Evolutionary conservation across 805 yeast genomes (phyloP).

Genomic region (Saturnispora dispora): DNA sequence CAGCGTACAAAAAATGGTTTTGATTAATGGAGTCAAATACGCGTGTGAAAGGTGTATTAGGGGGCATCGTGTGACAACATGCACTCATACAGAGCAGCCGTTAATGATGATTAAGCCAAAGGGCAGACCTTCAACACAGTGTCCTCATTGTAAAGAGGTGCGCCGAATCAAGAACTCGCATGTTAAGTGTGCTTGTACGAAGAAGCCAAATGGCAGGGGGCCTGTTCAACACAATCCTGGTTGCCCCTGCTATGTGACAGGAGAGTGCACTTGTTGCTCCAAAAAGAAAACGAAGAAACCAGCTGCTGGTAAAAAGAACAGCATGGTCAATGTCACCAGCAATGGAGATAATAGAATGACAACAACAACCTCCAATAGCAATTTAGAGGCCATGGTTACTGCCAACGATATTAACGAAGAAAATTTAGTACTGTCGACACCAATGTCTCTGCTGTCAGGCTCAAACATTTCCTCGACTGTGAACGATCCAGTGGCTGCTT

Average conservation of each 20-base stretch:
- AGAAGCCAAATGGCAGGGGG: constrained; percentile 28
- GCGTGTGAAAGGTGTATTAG: constrained; percentile 95
- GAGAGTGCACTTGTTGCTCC: constrained; percentile 26
- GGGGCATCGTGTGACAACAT: constrained; percentile 92
- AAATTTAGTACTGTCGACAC: background rate
- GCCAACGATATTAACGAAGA: background rate
- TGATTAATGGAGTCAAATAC: constrained; percentile 85
- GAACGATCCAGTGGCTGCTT: background rate
- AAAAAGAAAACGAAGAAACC: constrained; percentile 18
- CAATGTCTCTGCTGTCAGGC: background rate
- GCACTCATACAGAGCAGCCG: constrained; percentile 87
- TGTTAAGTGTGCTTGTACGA: constrained; percentile 62
- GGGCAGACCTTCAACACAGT: constrained; percentile 92
- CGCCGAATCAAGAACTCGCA: constrained; percentile 61
- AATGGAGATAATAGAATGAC: background rate
- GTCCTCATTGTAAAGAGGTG: constrained; percentile 74
- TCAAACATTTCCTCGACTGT: background rate
- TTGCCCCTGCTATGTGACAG: constrained; percentile 27
- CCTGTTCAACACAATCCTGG: constrained; percentile 19
- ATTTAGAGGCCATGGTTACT: background rate
- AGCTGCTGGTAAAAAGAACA: constrained; percentile 13
- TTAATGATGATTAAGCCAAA: constrained; percentile 90
- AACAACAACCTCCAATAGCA: background rate
- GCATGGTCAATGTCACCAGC: background rate
- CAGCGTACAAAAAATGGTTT: constrained; percentile 49